These are phyloP conservation scores for Solanum corneliomulleri DNA, from an alignment of 257 asterid species.

Conservation along the genomic window DNA sequence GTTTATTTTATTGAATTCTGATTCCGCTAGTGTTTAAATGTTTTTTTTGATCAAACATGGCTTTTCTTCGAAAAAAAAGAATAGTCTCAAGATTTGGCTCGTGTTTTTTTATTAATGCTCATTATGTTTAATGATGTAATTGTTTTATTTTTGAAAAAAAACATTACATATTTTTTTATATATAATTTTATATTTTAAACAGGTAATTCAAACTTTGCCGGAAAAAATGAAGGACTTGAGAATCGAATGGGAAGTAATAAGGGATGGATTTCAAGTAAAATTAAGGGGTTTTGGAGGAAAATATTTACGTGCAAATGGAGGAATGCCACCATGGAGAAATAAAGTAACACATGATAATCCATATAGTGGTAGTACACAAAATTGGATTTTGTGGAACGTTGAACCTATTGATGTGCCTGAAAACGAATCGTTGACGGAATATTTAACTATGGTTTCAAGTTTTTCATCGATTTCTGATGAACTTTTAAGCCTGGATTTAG, in stretches of 20 bases:
- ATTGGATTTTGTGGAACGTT: conserved; percentile 77
- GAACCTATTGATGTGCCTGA: conserved; percentile 68
- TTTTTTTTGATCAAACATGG: neutral
- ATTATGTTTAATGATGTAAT: neutral
- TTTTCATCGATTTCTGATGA: conserved; percentile 78
- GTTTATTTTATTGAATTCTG: too few species aligned
- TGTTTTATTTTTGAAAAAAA: neutral
- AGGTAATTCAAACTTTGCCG: conserved; percentile 25
- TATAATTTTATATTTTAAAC: neutral
- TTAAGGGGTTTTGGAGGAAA: conserved; percentile 50
- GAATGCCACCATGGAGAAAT: conserved; percentile 91
- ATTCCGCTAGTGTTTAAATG: rapidly evolving
- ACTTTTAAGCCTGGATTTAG: conserved; percentile 50
- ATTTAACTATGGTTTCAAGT: conserved; percentile 62
- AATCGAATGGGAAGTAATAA: conserved; percentile 67
- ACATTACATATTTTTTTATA: neutral
- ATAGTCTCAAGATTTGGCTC: neutral
- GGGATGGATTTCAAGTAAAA: conserved; percentile 81
- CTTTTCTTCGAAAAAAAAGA: too few species aligned
- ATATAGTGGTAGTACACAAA: conserved; percentile 29
- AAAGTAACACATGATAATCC: conserved; percentile 72
- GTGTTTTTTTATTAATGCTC: neutral
- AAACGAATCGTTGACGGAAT: conserved; percentile 49
- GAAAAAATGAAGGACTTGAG: conserved; percentile 22
- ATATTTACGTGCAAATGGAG: conserved; percentile 81